phyloP scores from a whole-genome alignment of 2,329 filamentous ascomycete genomes.

The Aspergillus melleus region DNA sequence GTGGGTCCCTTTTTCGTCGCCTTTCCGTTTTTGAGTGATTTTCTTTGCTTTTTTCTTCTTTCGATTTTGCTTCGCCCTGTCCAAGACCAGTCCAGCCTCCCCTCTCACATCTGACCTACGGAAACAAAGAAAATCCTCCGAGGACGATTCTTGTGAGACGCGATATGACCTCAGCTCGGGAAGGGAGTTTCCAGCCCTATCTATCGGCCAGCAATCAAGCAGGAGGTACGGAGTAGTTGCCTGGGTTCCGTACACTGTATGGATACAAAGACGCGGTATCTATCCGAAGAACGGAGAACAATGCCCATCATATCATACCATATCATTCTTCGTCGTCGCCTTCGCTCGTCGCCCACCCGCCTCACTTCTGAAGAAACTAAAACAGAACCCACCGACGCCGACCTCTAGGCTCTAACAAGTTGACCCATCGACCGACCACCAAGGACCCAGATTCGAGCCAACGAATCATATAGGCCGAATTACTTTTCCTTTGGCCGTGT shows the following conservation, averaged over 20 bases:
- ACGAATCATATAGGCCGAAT: not conserved
- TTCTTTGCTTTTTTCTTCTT: conserved; percentile 2
- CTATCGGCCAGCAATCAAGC: not conserved
- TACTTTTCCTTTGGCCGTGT: not conserved
- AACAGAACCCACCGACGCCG: not conserved
- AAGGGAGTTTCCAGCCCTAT: not conserved
- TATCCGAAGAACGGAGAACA: not conserved
- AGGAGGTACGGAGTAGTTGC: not conserved
- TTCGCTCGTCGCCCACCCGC: not conserved
- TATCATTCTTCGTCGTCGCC: not conserved
- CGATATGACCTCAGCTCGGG: not conserved
- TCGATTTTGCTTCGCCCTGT: not conserved
- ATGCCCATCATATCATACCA: not conserved
- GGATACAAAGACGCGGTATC: not conserved
- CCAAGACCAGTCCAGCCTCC: conserved; percentile 1
- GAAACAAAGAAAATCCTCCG: conserved; percentile 1
- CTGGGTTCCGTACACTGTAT: not conserved
- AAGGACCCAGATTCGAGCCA: not conserved
- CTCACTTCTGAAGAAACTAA: not conserved
- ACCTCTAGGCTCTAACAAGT: not conserved
- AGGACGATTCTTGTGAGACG: not conserved
- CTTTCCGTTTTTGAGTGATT: conserved; percentile 1
- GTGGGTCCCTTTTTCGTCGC: not conserved
- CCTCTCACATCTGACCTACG: not conserved
- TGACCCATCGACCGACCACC: not conserved